Evolutionary conservation across 768 basidiomycete species (phyloP), one percentile per base, ranked within the genome.

Genomic region (Hypholoma fasciculare): DNA sequence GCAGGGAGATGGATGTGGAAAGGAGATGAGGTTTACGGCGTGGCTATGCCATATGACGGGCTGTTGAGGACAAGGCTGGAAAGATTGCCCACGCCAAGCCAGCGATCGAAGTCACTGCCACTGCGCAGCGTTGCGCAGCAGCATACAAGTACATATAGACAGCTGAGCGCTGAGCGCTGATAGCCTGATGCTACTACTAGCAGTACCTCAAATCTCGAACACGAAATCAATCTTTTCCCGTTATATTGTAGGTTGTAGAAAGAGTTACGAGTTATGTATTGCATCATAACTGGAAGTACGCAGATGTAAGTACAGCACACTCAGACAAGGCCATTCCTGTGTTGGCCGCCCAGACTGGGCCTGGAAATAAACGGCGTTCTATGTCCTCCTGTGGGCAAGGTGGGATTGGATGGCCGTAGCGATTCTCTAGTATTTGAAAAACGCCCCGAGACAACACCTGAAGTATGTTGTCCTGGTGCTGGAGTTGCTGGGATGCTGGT

Each of bases 281-380:
- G 30, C 30, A 34, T 34, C 30, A 34, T 34, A 34, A 34, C 30
- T 34, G 6, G 30, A 23, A 34, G 30, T 34, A 7, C 27, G 27
- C 27, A 30, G 7, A 30, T 30, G n/a, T n/a, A n/a, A n/a, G 27
- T 30, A 30, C 27, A 30, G 27, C 27, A 30, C 3, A 30, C 30
- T 16, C 40, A 42, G 40, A 42, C 13, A 42, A 42, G 13, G 16
- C 40, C 13, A 42, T 42, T 50, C 43, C 61, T 61, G 54, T 62
- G 49, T 51, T 67, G 66, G 53, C 52, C 48, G 46, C n/a, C 26
- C 13, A 20, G 52, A 50, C 47, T 38, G 30, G 30, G 30, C 39
- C 58, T 53, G 55, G 71, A 77, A 38, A 81, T 65, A 67, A 88
- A 88, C 42, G 85, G 82, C 59, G 76, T 73, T 63, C 86, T 78